A percentile compares a stretch with the other conserved stretches of the same genome.
phyloP scores from a whole-genome alignment of 345 rosid species.

The Salix brachista region DNA sequence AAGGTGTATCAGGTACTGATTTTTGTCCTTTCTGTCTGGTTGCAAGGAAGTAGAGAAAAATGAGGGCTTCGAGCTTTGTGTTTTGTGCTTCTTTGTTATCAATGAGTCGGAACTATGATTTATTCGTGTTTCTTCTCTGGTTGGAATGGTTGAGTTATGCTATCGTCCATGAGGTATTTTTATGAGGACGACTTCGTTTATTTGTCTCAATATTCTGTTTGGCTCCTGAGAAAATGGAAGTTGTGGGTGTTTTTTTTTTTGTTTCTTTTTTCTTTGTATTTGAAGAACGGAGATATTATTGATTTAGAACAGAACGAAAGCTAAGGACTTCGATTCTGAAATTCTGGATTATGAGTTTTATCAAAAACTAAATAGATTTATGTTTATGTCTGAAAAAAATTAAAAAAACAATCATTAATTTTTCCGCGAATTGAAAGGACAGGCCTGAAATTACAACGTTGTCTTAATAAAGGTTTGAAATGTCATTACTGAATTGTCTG shows the following conservation, averaged over 20 bases:
- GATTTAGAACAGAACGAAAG: not conserved
- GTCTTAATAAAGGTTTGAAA: not conserved
- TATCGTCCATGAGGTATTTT: not conserved
- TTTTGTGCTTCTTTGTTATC: not conserved
- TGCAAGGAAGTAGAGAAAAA: slow-evolving; percentile 1
- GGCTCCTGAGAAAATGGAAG: slow-evolving; percentile 16
- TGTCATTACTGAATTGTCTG: not conserved
- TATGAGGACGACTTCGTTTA: not conserved
- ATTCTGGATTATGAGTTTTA: not conserved
- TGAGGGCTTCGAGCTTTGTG: not conserved
- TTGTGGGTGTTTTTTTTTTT: not conserved
- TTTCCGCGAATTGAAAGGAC: not conserved
- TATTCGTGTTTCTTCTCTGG: not conserved
- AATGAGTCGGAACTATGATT: not conserved
- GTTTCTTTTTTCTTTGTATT: not conserved
- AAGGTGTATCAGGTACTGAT: slow-evolving; percentile 67
- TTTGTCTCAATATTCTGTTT: slow-evolving; percentile 14
- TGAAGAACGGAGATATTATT: not conserved
- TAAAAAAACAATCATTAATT: not conserved
- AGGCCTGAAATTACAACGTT: not conserved
- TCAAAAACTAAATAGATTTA: not conserved
- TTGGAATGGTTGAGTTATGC: not conserved
- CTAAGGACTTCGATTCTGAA: not conserved
- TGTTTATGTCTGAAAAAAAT: not conserved
- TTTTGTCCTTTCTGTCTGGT: slow-evolving; percentile 18